Percentiles rank a stretch among this genome's conserved stretches.
These are phyloP conservation scores for Hordeum vulgare DNA, from an alignment of 176 grass and related monocot species.

Conservation along the genomic window MorexV3_pseudomolecules_assembly NC_058524.1:605978340-605978839, in stretches of 20 bases:
- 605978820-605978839: slow-evolving; percentile 25
- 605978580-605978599: slow-evolving; percentile 30
- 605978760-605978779: neutral
- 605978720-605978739: slow-evolving; percentile 37
- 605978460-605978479: slow-evolving; percentile 22
- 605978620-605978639: slow-evolving; percentile 40
- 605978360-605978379: slow-evolving; percentile 48
- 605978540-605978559: slow-evolving; percentile 22
- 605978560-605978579: slow-evolving; percentile 20
- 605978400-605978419: slow-evolving; percentile 41
- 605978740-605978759: slow-evolving; percentile 7
- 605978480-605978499: slow-evolving; percentile 53
- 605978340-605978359: slow-evolving; percentile 26
- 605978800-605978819: slow-evolving; percentile 3
- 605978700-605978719: slow-evolving; percentile 41
- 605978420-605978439: slow-evolving; percentile 41
- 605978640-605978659: slow-evolving; percentile 55
- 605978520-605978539: slow-evolving; percentile 23
- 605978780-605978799: slow-evolving; percentile 8
- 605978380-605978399: slow-evolving; percentile 43
- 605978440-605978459: slow-evolving; percentile 43
- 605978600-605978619: slow-evolving; percentile 30
- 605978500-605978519: slow-evolving; percentile 42
- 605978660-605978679: slow-evolving; percentile 61
- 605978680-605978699: slow-evolving; percentile 44